Evolutionary conservation across 345 rosid species (phyloP), one percentile per base, ranked within the genome.

Genomic region (Citrus trifoliata): DNA sequence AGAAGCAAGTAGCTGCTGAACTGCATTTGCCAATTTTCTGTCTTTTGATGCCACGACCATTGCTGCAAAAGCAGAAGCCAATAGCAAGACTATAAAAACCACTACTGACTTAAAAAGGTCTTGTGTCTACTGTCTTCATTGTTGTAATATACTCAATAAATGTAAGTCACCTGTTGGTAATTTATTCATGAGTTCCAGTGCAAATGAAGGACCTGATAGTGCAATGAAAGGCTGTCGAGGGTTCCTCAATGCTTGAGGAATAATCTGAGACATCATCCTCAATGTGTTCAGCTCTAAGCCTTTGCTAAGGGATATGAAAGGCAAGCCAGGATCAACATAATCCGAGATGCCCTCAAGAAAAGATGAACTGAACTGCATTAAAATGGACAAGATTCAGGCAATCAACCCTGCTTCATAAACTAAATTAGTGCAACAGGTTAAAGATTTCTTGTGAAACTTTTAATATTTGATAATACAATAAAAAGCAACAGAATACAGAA

Each of bases 1-100:
- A 76, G 97, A 93, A 77, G 97, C 88, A 14, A 95, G 90, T 61
- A 95, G 92, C 87, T 93, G 98, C 87, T 93, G 97, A 79, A 91
- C 89, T 10, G 92, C 83, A 82, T 88, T 85, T 60, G 92, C 94
- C 83, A 95, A 83, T 69, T 89, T 91, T 83, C 87, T 90, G 88
- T 95, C 97, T 85, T 90, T 93, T 10, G 97, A 89, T 14, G 98
- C 97, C 82, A 89, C 97, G 82, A 93, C 98, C 98, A 95, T 95
- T 81, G 98, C 98, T 95, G 87, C 80, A 69, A 75, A 74, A 73
- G 69, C 69, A 72, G 80, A 65, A 80, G 38, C 71, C 35, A 30
- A 66, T 22, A 30, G n/a, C 55, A 69, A 28, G 6, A n/a, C 22
- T 38, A 37, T 48, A 37, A 28, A 64, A 46, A 67, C 62, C 61